Evolutionary conservation across 2,329 filamentous ascomycete genomes (phyloP).

Genomic region (Fusarium chaquense): DNA sequence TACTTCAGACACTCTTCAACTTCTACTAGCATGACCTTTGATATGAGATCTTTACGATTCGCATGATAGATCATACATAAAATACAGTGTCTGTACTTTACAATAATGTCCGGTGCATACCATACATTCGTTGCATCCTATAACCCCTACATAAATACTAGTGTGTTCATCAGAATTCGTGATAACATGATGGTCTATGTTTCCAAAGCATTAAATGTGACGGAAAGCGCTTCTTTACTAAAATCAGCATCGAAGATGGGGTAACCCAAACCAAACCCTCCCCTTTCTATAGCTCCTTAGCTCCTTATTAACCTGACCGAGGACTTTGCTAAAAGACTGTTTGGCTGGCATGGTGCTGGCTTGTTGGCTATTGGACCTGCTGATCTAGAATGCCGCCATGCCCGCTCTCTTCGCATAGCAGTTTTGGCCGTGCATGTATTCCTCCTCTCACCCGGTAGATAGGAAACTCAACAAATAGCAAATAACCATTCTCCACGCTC

Average conservation of each 20-base stretch:
- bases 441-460: not conserved
- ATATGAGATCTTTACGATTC: not conserved
- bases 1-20: not conserved
- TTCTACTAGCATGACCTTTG: too few relatives aligned
- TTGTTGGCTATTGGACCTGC: slow-evolving; percentile 1
- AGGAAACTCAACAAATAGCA: not conserved
- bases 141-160: not conserved
- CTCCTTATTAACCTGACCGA: slow-evolving; percentile 3
- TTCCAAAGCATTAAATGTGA: slow-evolving; percentile 3
- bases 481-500: not conserved
- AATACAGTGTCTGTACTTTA: not conserved
- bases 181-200: slow-evolving; percentile 13
- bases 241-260: slow-evolving; percentile 1
- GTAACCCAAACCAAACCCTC: not conserved
- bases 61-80: not conserved
- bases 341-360: not conserved
- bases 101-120: not conserved
- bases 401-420: not conserved
- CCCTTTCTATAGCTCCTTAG: slow-evolving; percentile 1
- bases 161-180: not conserved
- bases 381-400: not conserved
- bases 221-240: slow-evolving; percentile 5
- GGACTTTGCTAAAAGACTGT: not conserved
- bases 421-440: not conserved
- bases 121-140: slow-evolving; percentile 4